Percentiles rank a stretch among this genome's conserved stretches.
Conservation (phyloP, 495 filamentous ascomycete genomes). For the Venustampulla echinocandica region DNA sequence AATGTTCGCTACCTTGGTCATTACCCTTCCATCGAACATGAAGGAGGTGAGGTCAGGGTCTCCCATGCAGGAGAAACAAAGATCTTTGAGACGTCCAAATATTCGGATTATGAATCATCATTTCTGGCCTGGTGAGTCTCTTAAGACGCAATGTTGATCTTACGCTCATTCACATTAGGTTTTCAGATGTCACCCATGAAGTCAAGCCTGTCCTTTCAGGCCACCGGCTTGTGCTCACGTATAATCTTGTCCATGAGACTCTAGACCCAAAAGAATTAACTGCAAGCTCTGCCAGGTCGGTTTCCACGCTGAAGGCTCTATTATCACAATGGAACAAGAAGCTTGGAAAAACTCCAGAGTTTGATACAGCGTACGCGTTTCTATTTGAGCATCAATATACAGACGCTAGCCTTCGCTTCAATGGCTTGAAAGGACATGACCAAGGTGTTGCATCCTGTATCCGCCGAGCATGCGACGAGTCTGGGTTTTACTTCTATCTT, state of each 20-base stretch:
- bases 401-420: conserved; percentile 29
- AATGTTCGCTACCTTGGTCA: conserved; percentile 49
- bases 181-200: conserved; percentile 46
- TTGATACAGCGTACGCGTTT: conserved; percentile 25
- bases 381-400: conserved; percentile 41
- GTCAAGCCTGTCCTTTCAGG: conserved; percentile 41
- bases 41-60: conserved; percentile 41
- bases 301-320: conserved; percentile 15
- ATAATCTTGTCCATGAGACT: conserved; percentile 39
- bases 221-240: conserved; percentile 43
- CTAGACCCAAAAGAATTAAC: conserved; percentile 9
- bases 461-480: conserved; percentile 25
- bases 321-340: conserved; percentile 7
- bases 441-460: conserved; percentile 22
- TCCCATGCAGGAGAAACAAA: conserved; percentile 30
- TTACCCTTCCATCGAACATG: conserved; percentile 45
- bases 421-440: conserved; percentile 36
- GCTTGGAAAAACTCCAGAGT: not conserved
- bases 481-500: conserved; percentile 30
- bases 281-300: conserved; percentile 7
- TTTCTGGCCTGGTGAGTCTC: conserved; percentile 36
- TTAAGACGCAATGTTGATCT: not conserved
- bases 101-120: conserved; percentile 24
- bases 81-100: conserved; percentile 31
- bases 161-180: conserved; percentile 21